Evolutionary conservation across 805 yeast species (phyloP), one percentile per base, ranked within the genome.

Genomic region (Lipomyces sp.): DNA sequence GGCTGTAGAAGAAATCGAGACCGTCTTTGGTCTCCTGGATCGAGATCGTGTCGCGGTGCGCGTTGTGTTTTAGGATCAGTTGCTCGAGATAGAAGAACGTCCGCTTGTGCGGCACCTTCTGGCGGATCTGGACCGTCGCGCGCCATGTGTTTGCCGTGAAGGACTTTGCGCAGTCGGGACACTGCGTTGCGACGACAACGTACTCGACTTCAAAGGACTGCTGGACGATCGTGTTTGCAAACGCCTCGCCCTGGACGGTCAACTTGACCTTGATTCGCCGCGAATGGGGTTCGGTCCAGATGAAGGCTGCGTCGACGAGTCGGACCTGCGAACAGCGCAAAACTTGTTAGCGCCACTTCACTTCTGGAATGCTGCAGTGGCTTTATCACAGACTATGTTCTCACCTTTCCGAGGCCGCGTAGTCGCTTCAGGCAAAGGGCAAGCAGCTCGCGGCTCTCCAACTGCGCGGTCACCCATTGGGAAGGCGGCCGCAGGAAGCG

Each of bases 241-340:
- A 82, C 22, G 96, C 97, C 68, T 93, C 98, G 60, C 97, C 97
- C 70, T 91, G 98, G 28, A 93, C 96, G 0, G 97, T 88, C 47
- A 93, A 71, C 65, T 90, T 89, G 57, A 95, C 81, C 68, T 89
- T 82, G 54, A 91, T 81, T 74, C 99, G 83, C 70, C 98, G 80
- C 24, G 97, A 89, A 69, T 93, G 99, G 2, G 99, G 98, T 72
- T 93, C 99, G 0, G 99, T 93, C 99, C 99, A 93, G 55, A 95
- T 81, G 63, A 90, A 93, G 4, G 90, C 79, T 2, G 98, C 99
- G 71, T 93, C 98, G 37, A 88, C 81, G 53, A 93, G 74, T 62
- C 96, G 75, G 40, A 89, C 93, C 64, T 86, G n/a, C n/a, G n/a
- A n/a, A n/a, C n/a, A n/a, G n/a, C n/a, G n/a, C n/a, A n/a, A 85